Percentiles rank a stretch among this genome's conserved stretches.
phyloP scores from a whole-genome alignment of 257 asterid genomes.

The Solanum chilense region DNA sequence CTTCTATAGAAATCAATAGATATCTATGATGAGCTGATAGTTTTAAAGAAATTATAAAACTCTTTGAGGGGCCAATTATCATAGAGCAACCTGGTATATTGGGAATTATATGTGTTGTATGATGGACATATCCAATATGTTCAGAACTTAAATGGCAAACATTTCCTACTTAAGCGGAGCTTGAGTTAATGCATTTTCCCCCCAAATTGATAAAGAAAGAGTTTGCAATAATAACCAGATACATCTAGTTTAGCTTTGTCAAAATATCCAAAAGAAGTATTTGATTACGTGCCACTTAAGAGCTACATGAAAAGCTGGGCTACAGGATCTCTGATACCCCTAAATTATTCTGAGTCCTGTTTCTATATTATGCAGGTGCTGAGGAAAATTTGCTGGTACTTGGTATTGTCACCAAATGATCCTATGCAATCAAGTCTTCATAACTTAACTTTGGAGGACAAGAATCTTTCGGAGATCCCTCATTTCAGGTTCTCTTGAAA shows the following conservation, averaged over 20 bases:
- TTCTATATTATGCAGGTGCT: slow-evolving; percentile 37
- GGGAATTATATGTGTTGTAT: neutral
- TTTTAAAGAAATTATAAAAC: neutral
- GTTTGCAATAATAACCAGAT: neutral
- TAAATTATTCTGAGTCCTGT: neutral
- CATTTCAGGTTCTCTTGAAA: slow-evolving; percentile 45
- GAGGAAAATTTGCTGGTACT: slow-evolving; percentile 93
- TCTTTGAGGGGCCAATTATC: neutral
- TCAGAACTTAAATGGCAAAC: neutral
- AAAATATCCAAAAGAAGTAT: neutral
- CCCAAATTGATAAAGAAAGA: neutral
- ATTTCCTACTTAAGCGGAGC: neutral
- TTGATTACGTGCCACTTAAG: neutral
- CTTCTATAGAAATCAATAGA: neutral
- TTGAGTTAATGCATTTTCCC: neutral
- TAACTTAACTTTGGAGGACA: slow-evolving; percentile 83
- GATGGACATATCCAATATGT: neutral
- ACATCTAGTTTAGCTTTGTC: neutral
- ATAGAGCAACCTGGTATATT: neutral
- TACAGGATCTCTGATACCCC: neutral
- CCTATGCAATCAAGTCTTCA: slow-evolving; percentile 98
- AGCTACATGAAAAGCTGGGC: neutral
- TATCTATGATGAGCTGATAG: neutral
- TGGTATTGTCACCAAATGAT: slow-evolving; percentile 86
- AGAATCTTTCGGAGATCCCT: slow-evolving; percentile 89